Evolutionary conservation across 257 asterid genomes (phyloP).

Genomic region (Verbena officinalis): DNA sequence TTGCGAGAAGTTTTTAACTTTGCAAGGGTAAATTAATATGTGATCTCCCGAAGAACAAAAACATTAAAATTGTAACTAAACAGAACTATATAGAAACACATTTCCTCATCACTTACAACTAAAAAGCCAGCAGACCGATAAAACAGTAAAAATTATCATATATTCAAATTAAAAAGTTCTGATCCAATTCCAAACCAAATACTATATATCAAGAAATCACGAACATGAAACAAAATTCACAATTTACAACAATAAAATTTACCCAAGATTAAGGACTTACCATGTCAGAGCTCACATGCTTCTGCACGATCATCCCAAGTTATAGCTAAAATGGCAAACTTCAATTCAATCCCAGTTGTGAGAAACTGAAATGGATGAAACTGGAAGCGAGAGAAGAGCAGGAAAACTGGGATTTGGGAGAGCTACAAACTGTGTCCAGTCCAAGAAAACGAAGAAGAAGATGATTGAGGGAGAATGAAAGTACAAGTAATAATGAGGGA

Average conservation of each 20-base stretch:
- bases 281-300: conserved; percentile 5
- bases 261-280: not conserved
- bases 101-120: not conserved
- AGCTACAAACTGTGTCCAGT: conserved; percentile 15
- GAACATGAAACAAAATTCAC: conserved; percentile 6
- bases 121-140: conserved; percentile 10
- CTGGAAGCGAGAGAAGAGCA: conserved; percentile 16
- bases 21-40: no score
- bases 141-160: conserved; percentile 17
- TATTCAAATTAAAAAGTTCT: not conserved
- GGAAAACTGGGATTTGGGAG: conserved; percentile 7
- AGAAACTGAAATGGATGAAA: conserved; percentile 15
- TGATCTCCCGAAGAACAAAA: not conserved
- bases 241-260: not conserved
- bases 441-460: conserved; percentile 16
- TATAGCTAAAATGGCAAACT: not conserved
- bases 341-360: conserved; percentile 16
- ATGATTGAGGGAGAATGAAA: conserved; percentile 19
- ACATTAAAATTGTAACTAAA: not conserved
- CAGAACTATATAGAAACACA: not conserved
- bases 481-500: conserved; percentile 38
- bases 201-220: not conserved
- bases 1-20: no score
- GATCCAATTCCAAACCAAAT: conserved; percentile 7
- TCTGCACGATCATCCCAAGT: not conserved